Base-by-base conservation (phyloP, 192 early-diverging fungal species). In the Podila minutissima region DNA sequence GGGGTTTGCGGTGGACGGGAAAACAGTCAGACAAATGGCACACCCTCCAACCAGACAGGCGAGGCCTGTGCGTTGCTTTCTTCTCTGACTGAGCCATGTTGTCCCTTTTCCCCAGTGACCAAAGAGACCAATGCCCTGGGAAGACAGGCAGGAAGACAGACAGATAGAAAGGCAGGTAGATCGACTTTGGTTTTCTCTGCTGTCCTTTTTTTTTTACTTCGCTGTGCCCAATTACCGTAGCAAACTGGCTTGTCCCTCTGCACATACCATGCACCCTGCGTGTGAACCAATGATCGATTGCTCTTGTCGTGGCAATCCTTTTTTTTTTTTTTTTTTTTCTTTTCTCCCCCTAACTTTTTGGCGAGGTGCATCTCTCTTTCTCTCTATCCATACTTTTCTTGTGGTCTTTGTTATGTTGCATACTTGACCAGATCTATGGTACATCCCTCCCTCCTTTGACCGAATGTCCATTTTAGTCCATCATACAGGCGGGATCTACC, bases 21-120 rank as follows among this genome's bases (percentile, higher is more conserved):
- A 55, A 55, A 55, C 59, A 61, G 59, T 31, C 59, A 61, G 59
- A 19, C 59, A 33, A 33, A 61, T 31, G 15, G 12, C 59, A 32
- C 28, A 12, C 15, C 15, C 3, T 15, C 0, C 41, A 17, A 17
- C 0, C 38, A 46, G 0, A 46, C 41, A 46, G 0, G 41, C 59
- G 9, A 24, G 20, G 26, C 26, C 26, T 33, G 28, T 32, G 22
- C 59, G 20, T 61, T 33, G 3, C 20, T 61, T 61, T 33, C 29
- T 33, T 60, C 59, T 10, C 10, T 26, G 9, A 37, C 35, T 37
- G 35, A 13, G 58, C 58, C 58, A 59, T 59, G 58, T 33, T 7
- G 33, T 37, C 10, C 15, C 41, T 17, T 15, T 13, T 13, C 11
- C 3, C 1, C 41, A 46, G 12, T 61, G 59, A 61, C 59, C 31